phyloP scores from a whole-genome alignment of 1,139 yeast genomes.

The Tardiomyces blankii region DNA sequence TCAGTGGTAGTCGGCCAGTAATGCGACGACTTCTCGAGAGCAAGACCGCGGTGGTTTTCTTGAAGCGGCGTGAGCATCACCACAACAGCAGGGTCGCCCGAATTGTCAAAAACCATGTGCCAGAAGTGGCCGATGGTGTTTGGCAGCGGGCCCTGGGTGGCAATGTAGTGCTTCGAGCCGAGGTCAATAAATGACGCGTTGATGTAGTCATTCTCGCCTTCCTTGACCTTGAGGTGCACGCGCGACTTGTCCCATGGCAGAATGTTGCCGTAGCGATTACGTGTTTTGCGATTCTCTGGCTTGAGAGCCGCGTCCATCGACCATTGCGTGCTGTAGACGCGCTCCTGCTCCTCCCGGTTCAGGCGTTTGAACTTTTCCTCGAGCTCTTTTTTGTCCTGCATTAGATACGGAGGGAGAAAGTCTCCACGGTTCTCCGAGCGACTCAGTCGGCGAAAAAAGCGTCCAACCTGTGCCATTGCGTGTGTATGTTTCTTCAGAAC shows the following conservation, averaged over 20 bases:
- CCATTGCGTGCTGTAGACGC: constrained; percentile 15
- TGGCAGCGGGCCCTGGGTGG: constrained; percentile 63
- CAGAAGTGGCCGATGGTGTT: constrained; percentile 63
- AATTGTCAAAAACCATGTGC: constrained; percentile 58
- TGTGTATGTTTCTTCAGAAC: too few relatives aligned
- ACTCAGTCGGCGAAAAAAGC: not conserved
- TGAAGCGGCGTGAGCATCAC: constrained; percentile 81
- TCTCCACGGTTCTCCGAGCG: not conserved
- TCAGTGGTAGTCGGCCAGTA: constrained; percentile 46
- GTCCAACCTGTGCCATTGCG: not conserved
- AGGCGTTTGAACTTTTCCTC: constrained; percentile 13
- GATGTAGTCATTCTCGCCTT: constrained; percentile 30
- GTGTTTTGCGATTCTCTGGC: constrained; percentile 18
- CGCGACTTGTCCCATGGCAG: constrained; percentile 50
- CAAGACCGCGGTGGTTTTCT: constrained; percentile 33
- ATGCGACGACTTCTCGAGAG: constrained; percentile 51
- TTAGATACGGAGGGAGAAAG: not conserved
- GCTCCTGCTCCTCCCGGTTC: constrained; percentile 17
- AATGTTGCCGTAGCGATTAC: constrained; percentile 46
- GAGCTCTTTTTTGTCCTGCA: constrained; percentile 7
- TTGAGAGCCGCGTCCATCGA: constrained; percentile 6
- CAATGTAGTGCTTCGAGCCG: constrained; percentile 30
- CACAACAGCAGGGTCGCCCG: constrained; percentile 39
- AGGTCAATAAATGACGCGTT: constrained; percentile 35
- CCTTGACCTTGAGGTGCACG: constrained; percentile 31